Evolutionary conservation across 2,329 filamentous ascomycete species (phyloP), one percentile per base, ranked within the genome.

Genomic region (Monilinia vaccinii-corymbosi): DNA sequence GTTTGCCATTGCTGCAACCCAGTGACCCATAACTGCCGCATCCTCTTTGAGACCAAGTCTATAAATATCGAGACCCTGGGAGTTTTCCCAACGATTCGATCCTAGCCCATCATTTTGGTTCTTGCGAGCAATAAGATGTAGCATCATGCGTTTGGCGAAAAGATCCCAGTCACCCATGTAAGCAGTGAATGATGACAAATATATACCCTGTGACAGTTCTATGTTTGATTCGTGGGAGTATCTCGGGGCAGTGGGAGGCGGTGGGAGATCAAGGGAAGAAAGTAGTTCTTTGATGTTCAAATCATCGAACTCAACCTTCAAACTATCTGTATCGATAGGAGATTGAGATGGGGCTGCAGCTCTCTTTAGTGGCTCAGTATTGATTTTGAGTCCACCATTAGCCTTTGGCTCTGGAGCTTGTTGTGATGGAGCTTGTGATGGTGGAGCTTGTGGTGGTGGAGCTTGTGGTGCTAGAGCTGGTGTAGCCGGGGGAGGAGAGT

Each of bases 21-120:
- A 90, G 60, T 80, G 78, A 67, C 77, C 77, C 60, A 84, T 76
- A 6, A 89, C 81, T 51, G 77, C 75, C 64, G 83, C 79, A 68
- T 91, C 88, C 71, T 89, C 82, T 64, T 81, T 79, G 59, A 87
- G 73, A 70, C 81, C 82, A 42, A 74, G 74, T 61, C 83, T 71
- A 69, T 91, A 91, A 59, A 81, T 78, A 18, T 75, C 70, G 28
- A 85, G 76, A 0, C 81, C 83, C 1, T 66, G 64, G 44, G 61
- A 48, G 25, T 64, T 79, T 74, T 28, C 78, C 79, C 56, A 78
- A 77, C 23, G 74, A 68, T 46, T 71, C 66, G 61, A 76, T n/a
- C 61, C 62, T 25, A 68, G 48, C 1, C 11, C 45, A 40, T 67
- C 67, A 28, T 64, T 74, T 40, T 78, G 71, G 1, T 71, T 71